Base-by-base conservation (phyloP, 352 stramenopile genomes). In the Bremia lactucae region DNA sequence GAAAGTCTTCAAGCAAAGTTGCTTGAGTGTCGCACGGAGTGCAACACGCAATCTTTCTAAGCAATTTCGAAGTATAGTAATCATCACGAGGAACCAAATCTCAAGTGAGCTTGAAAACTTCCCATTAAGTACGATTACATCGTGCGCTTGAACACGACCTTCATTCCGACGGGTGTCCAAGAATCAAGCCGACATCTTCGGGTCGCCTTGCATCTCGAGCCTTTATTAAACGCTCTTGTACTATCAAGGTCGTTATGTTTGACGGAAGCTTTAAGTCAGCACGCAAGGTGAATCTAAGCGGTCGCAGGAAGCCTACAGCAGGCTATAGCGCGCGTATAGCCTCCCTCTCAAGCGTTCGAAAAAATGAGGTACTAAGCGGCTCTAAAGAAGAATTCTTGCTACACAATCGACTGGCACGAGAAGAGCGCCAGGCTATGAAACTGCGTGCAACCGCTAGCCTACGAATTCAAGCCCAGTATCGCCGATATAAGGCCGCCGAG, bases 201-300 rank as follows among this genome's bases (percentile, higher is more conserved):
- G n/a, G n/a, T n/a, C n/a, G n/a, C n/a, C n/a, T n/a, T n/a, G n/a
- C n/a, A n/a, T n/a, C n/a, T n/a, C n/a, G n/a, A n/a, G n/a, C n/a
- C n/a, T n/a, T n/a, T n/a, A n/a, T n/a, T n/a, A n/a, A n/a, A n/a
- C n/a, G n/a, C n/a, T n/a, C n/a, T n/a, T n/a, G n/a, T n/a, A n/a
- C n/a, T n/a, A n/a, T n/a, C n/a, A n/a, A n/a, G n/a, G n/a, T n/a
- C n/a, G n/a, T n/a, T 31, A 87, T 87, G 74, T 87, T 87, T 31
- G 74, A 87, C 43, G 74, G 74, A 16, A 77, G 60, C 46, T 83
- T 87, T 56, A 82, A 82, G 52, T 42, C 61, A n/a, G 41, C 68
- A 22, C 70, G 74, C 16, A 81, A 79, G 36, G 71, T 87, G 22
- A 83, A 82, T 44, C 48, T 87, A 34, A 83, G 74, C 46, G 74